Evolutionary conservation across 1,284 basidiomycete species (phyloP).

Genomic region (Papiliotrema laurentii): DNA sequence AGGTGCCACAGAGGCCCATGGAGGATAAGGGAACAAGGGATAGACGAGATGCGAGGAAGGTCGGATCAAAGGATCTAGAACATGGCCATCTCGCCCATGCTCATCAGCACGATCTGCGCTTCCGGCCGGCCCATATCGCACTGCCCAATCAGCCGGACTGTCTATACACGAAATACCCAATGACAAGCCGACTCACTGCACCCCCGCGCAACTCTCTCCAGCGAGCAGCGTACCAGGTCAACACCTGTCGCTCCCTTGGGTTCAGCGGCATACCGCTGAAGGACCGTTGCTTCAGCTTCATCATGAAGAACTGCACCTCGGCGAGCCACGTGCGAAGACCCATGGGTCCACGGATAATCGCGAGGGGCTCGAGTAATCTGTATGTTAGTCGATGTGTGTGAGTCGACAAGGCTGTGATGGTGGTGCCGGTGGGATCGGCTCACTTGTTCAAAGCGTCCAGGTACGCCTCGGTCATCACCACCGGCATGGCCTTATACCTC

Average conservation of each 20-base stretch:
- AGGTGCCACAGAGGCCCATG: no score
- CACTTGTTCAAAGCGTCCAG: conserved; percentile 34
- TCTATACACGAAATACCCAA: not conserved
- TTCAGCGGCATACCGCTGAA: conserved; percentile 27
- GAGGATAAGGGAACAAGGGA: not conserved
- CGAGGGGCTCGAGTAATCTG: conserved; percentile 34
- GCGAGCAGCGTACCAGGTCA: conserved; percentile 32
- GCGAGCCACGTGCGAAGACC: conserved; percentile 31
- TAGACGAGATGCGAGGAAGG: not conserved
- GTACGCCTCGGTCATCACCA: conserved; percentile 25
- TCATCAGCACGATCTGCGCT: conserved; percentile 35
- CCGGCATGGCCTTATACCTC: conserved; percentile 24
- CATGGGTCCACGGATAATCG: conserved; percentile 28
- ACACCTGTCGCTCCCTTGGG: conserved; percentile 29
- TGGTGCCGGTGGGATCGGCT: conserved; percentile 8
- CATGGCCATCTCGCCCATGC: conserved; percentile 28
- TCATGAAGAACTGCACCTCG: conserved; percentile 34
- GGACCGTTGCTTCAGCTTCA: conserved; percentile 29
- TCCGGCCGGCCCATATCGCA: conserved; percentile 43
- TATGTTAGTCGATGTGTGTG: not conserved
- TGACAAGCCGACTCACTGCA: conserved; percentile 16
- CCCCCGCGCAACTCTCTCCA: conserved; percentile 38
- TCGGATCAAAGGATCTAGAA: conserved; percentile 16
- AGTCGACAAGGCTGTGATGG: not conserved
- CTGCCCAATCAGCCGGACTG: conserved; percentile 3